Conservation (phyloP, 345 rosid genomes). For the Cochlearia excelsa region DNA sequence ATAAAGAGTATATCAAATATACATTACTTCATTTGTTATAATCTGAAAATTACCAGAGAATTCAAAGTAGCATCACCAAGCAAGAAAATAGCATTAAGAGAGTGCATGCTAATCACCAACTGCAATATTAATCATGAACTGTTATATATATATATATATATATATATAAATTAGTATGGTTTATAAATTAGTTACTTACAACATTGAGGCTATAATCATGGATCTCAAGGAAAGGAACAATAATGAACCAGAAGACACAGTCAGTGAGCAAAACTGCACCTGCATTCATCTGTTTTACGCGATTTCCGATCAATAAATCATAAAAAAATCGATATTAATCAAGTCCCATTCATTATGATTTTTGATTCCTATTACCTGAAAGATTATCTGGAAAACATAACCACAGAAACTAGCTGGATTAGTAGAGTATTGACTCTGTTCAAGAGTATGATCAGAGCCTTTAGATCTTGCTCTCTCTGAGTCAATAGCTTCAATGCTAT, state of each 20-base stretch:
- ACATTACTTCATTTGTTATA: not conserved
- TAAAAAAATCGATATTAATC: not conserved
- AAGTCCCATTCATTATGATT: not conserved
- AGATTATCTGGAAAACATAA: constrained; percentile 67
- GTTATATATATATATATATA: not conserved
- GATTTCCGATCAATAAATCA: constrained; percentile 17
- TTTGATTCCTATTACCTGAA: constrained; percentile 58
- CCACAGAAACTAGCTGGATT: constrained; percentile 61
- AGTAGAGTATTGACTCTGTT: constrained; percentile 34
- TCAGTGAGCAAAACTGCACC: constrained; percentile 98
- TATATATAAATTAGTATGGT: not conserved
- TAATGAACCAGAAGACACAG: constrained; percentile 86
- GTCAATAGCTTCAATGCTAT: constrained; percentile 60
- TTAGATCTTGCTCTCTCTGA: constrained; percentile 60
- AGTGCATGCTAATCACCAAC: constrained; percentile 81
- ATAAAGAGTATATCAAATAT: not conserved
- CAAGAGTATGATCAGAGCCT: constrained; percentile 28
- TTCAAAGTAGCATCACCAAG: constrained; percentile 79
- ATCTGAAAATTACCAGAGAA: constrained; percentile 54
- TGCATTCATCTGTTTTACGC: constrained; percentile 72
- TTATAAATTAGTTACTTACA: constrained; percentile 46
- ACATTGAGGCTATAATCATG: constrained; percentile 64
- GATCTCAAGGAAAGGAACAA: constrained; percentile 81
- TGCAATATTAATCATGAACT: constrained; percentile 32
- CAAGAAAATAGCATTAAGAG: constrained; percentile 70